Evolutionary conservation across 225 moss, liverwort and hornwort species (phyloP).

Genomic region (Ulota crispa): DNA sequence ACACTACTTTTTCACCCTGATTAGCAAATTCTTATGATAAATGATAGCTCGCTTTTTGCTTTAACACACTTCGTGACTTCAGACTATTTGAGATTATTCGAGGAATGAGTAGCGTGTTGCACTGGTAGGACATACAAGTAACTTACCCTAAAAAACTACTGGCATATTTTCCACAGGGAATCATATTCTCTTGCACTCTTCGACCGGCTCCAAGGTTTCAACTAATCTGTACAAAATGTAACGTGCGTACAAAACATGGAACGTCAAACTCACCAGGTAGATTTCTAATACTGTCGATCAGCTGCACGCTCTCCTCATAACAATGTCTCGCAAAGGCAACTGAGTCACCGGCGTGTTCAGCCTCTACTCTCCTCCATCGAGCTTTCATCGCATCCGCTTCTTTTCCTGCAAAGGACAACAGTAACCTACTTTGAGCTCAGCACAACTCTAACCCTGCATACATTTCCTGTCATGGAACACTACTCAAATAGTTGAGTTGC

Average conservation of each 20-base stretch:
- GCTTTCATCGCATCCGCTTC: constrained; percentile 59
- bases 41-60: not conserved
- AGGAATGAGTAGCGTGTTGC: not conserved
- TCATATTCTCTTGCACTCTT: not conserved
- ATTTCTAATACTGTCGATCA: constrained; percentile 49
- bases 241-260: not conserved
- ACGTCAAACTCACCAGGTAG: constrained; percentile 48
- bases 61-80: not conserved
- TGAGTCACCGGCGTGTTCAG: constrained; percentile 31
- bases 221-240: not conserved
- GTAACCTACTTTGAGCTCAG: not conserved
- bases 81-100: not conserved
- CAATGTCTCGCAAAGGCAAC: constrained; percentile 40
- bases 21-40: not conserved
- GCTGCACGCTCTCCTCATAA: constrained; percentile 45
- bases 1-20: not conserved
- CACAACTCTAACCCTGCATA: not conserved
- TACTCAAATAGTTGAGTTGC: not conserved
- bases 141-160: not conserved
- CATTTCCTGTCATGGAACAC: not conserved
- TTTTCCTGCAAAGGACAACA: constrained; percentile 35
- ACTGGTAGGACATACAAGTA: not conserved
- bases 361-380: constrained; percentile 51
- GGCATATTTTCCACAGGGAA: not conserved
- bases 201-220: not conserved